Conservation (phyloP, 306 rosid species). For the Malus asiatica region DNA sequence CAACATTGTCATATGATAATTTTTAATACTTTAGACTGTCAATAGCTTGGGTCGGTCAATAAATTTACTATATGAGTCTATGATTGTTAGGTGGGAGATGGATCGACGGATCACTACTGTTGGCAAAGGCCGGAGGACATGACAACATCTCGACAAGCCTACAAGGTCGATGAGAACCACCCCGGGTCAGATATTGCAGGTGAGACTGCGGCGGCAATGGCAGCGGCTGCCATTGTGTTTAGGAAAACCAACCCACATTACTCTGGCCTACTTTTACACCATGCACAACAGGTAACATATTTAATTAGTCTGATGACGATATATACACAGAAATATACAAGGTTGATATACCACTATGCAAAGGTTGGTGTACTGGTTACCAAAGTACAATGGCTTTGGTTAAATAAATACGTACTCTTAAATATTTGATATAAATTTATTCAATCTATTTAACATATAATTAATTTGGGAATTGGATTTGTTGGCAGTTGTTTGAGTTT, state of each 20-base stretch:
- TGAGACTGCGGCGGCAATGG: conserved; percentile 72
- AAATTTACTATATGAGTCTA: not conserved
- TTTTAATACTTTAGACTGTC: not conserved
- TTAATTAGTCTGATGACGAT: conserved; percentile 1
- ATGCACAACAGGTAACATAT: conserved; percentile 60
- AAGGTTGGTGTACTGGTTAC: conserved; percentile 8
- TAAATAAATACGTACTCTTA: not conserved
- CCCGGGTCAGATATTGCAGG: conserved; percentile 80
- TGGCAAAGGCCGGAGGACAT: conserved; percentile 95
- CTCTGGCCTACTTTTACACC: conserved; percentile 61
- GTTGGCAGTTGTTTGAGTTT: conserved; percentile 68
- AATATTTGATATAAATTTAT: not conserved
- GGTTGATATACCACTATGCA: not conserved
- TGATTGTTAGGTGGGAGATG: conserved; percentile 67
- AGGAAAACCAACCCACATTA: conserved; percentile 70
- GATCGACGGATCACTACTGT: conserved; percentile 76
- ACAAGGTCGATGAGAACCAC: conserved; percentile 42
- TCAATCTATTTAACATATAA: not conserved
- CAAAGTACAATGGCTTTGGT: not conserved
- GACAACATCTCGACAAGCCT: conserved; percentile 73
- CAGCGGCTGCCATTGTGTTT: conserved; percentile 65
- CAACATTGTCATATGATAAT: no score
- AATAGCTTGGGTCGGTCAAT: not conserved
- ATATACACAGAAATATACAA: not conserved
- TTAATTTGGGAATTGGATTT: not conserved